These are phyloP conservation scores for Neopestalotiopsis sp. DNA, from an alignment of 2,329 filamentous ascomycete genomes.

Conservation along the genomic window DNA sequence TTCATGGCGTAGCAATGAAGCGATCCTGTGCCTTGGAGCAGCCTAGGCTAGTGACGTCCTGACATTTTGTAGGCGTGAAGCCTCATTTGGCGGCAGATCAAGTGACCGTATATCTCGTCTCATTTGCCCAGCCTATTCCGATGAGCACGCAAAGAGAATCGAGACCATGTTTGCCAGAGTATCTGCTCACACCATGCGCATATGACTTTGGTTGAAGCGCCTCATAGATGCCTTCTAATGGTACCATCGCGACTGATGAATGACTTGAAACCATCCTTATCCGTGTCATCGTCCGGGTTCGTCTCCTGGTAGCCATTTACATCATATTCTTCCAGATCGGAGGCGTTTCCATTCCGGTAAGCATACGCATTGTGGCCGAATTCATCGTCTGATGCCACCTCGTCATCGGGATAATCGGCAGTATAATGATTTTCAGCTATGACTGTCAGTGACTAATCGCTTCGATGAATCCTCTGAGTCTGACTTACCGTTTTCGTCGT, in stretches of 20 bases:
- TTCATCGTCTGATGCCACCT: conserved; percentile 75
- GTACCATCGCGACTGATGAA: conserved; percentile 45
- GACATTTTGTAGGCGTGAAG: too few relatives aligned
- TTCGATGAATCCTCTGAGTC: too few relatives aligned
- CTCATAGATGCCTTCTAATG: conserved; percentile 34
- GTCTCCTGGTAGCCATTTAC: conserved; percentile 43
- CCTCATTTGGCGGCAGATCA: too few relatives aligned
- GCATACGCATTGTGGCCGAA: conserved; percentile 61
- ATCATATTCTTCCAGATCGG: conserved; percentile 61
- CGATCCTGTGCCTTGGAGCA: too few relatives aligned
- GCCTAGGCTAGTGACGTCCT: too few relatives aligned
- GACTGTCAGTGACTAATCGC: conserved; percentile 19
- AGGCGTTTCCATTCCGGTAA: conserved; percentile 59
- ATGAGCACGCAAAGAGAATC: too few relatives aligned
- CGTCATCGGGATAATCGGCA: conserved; percentile 82
- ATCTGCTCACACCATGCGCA: too few relatives aligned
- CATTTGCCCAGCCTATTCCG: too few relatives aligned
- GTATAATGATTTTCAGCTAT: conserved; percentile 79
- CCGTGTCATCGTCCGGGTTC: conserved; percentile 36
- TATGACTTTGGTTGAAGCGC: background rate
- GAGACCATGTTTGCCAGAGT: too few relatives aligned
- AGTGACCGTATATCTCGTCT: too few relatives aligned
- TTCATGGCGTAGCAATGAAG: too few relatives aligned
- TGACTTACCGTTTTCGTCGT: conserved; percentile 67
- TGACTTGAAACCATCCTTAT: conserved; percentile 33